Conservation (phyloP, 148 eudicot genomes). For the Rhododendron kiyosumense region DNA sequence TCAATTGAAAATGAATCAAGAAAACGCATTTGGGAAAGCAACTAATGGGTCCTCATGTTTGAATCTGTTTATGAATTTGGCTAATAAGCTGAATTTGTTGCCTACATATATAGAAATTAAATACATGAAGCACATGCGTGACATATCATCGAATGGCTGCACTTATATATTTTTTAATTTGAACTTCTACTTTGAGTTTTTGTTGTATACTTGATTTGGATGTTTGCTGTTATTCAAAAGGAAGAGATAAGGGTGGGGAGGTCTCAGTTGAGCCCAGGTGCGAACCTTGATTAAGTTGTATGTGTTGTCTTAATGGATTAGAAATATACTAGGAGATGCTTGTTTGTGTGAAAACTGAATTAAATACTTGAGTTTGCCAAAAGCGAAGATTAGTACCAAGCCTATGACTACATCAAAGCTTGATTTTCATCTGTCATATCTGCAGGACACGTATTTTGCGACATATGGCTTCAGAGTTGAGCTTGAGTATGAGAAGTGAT, state of each 20-base stretch:
- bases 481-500: conserved; percentile 75
- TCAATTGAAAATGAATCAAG: not conserved
- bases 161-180: not conserved
- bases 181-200: not conserved
- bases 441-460: conserved; percentile 77
- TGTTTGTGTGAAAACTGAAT: not conserved
- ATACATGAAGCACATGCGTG: not conserved
- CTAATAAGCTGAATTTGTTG: not conserved
- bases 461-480: conserved; percentile 75
- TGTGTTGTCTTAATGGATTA: not conserved
- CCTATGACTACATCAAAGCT: not conserved
- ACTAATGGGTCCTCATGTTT: not conserved
- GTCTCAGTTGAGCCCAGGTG: not conserved
- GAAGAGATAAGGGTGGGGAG: not conserved
- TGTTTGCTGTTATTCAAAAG: not conserved
- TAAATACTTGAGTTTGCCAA: not conserved
- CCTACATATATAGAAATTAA: not conserved
- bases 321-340: not conserved
- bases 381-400: not conserved
- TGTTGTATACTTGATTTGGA: not conserved
- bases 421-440: not conserved
- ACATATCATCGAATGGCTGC: not conserved
- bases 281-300: not conserved
- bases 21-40: not conserved
- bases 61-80: no score